phyloP scores from a whole-genome alignment of 805 yeast species.

The Maudiozyma pseudohumilis region DNA sequence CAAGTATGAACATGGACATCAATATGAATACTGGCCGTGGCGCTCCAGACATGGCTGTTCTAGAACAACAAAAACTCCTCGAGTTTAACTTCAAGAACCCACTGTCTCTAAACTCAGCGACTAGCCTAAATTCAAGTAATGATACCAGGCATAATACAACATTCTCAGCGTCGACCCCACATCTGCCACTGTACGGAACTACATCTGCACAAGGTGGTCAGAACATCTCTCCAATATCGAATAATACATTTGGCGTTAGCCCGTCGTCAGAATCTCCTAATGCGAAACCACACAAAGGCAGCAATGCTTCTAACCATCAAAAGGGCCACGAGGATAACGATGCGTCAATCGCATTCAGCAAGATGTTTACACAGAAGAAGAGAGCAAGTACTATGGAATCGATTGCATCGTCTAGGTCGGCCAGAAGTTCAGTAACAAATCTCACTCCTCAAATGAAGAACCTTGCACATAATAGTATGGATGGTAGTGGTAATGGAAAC shows the following conservation, averaged over 20 bases:
- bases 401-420: slow-evolving; percentile 20
- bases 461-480: neutral
- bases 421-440: slow-evolving; percentile 1
- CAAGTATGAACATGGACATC: slow-evolving; percentile 2
- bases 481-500: neutral
- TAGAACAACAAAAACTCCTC: neutral
- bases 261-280: neutral
- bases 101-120: neutral
- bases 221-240: neutral
- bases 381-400: slow-evolving; percentile 26
- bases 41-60: neutral
- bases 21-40: neutral
- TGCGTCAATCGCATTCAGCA: slow-evolving; percentile 30
- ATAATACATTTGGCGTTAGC: neutral
- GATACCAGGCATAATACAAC: too few species aligned
- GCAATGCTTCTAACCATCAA: too few species aligned
- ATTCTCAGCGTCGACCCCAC: neutral
- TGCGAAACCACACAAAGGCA: too few species aligned
- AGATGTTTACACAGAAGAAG: slow-evolving; percentile 24
- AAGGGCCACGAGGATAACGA: slow-evolving; percentile 22
- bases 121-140: neutral
- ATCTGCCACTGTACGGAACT: neutral
- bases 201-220: neutral
- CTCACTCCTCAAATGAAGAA: neutral
- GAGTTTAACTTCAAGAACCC: slow-evolving; percentile 1